Conservation (phyloP, 768 basidiomycete genomes). For the Mycena epipterygia region DNA sequence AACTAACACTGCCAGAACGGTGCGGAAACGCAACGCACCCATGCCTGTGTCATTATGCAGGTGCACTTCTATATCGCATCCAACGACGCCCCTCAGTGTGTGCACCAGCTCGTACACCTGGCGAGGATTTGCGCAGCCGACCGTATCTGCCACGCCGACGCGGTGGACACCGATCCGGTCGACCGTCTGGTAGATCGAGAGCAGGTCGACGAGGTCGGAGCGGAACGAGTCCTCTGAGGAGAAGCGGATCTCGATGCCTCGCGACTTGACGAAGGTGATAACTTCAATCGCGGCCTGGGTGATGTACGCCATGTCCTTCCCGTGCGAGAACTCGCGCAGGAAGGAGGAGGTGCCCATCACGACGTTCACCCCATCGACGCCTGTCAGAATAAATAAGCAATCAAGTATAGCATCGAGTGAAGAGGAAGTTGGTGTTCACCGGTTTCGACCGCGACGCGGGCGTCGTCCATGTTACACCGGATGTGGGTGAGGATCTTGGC, state of each 20-base stretch:
- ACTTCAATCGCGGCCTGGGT: conserved; percentile 99
- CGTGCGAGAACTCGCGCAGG: conserved; percentile 99
- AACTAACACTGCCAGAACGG: too few relatives aligned
- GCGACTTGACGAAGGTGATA: conserved; percentile 99
- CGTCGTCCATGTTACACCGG: conserved; percentile 99
- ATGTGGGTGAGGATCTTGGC: conserved; percentile 99
- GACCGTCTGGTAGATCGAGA: conserved; percentile 99
- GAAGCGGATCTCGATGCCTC: conserved; percentile 99
- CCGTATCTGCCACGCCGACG: conserved; percentile 99
- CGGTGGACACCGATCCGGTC: conserved; percentile 99
- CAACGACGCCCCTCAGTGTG: conserved; percentile 95
- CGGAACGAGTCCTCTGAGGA: conserved; percentile 99
- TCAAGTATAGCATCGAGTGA: too few relatives aligned
- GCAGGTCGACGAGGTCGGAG: conserved; percentile 97
- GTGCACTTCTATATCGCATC: conserved; percentile 98
- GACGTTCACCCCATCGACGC: conserved; percentile 98
- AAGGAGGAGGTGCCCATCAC: conserved; percentile 99
- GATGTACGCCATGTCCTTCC: conserved; percentile 99
- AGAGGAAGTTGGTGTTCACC: conserved; percentile 67
- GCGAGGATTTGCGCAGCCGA: conserved; percentile 98
- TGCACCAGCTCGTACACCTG: conserved; percentile 99
- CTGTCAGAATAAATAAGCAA: conserved; percentile 55
- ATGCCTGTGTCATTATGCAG: conserved; percentile 99
- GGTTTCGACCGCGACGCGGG: conserved; percentile 97
- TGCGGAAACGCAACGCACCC: conserved; percentile 61